phyloP scores from a whole-genome alignment of 1,284 basidiomycete genomes.

The Ustilago tritici region DNA sequence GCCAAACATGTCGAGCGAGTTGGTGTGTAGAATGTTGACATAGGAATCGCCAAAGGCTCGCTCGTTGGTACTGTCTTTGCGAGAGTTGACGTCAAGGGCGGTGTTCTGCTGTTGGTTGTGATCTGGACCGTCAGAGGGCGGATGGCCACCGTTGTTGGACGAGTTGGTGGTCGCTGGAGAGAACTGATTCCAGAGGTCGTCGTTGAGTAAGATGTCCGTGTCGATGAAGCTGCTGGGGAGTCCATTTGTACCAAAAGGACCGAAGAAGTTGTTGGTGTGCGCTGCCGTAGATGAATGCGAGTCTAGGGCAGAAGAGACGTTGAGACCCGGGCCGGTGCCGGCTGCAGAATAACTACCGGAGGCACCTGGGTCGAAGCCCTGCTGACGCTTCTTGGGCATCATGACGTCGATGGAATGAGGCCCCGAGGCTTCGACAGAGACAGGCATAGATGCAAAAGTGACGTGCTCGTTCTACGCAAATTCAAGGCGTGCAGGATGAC shows the following conservation, averaged over 20 bases:
- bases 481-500: not conserved
- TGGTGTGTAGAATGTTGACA: conserved; percentile 46
- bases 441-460: conserved; percentile 23
- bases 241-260: conserved; percentile 35
- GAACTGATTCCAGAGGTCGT: conserved; percentile 55
- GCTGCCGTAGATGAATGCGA: conserved; percentile 15
- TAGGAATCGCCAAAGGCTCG: conserved; percentile 40
- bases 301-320: conserved; percentile 4
- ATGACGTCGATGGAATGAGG: conserved; percentile 47
- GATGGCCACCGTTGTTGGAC: conserved; percentile 15
- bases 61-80: conserved; percentile 14
- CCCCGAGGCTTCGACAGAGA: conserved; percentile 33
- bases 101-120: conserved; percentile 9
- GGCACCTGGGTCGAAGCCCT: conserved; percentile 45
- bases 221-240: conserved; percentile 56
- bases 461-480: not conserved
- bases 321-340: conserved; percentile 21
- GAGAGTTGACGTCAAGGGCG: not conserved
- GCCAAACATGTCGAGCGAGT: conserved; percentile 42
- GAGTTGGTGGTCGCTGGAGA: conserved; percentile 29
- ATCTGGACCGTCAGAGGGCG: conserved; percentile 9
- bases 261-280: conserved; percentile 37
- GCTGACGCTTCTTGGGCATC: conserved; percentile 56
- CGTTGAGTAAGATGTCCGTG: conserved; percentile 56
- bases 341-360: conserved; percentile 12